These are phyloP conservation scores for Fragilariopsis cylindrus DNA, from an alignment of 108 stramenopile species.

Conservation along the genomic window DNA sequence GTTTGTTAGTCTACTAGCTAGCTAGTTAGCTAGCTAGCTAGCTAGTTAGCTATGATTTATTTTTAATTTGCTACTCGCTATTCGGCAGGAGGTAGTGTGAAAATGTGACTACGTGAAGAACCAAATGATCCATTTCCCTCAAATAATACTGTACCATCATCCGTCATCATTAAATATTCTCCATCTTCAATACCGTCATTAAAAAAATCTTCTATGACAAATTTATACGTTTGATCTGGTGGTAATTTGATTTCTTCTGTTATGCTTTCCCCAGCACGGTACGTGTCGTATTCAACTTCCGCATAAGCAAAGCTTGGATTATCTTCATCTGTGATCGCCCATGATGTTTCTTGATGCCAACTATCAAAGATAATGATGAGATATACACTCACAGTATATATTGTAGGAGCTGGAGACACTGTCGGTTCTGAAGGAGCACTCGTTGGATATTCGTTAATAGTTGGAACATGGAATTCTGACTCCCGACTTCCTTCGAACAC, in stretches of 20 bases:
- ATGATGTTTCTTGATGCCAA: conserved; percentile 21
- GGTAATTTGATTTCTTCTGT: conserved; percentile 7
- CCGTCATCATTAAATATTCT: neutral
- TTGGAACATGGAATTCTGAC: conserved; percentile 9
- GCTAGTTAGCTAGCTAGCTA: too few relatives aligned
- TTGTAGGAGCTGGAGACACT: conserved; percentile 14
- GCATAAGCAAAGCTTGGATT: conserved; percentile 3
- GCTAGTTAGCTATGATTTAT: neutral
- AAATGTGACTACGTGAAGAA: neutral
- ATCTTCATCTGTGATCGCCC: neutral
- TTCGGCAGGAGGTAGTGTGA: neutral
- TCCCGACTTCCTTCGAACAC: neutral
- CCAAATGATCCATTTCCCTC: conserved; percentile 8
- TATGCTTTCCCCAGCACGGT: conserved; percentile 4
- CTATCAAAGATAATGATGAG: conserved; percentile 11
- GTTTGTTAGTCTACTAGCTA: neutral
- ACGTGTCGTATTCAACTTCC: conserved; percentile 9
- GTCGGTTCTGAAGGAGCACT: conserved; percentile 1
- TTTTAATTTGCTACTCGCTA: too few relatives aligned
- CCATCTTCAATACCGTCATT: conserved; percentile 15
- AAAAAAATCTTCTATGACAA: conserved; percentile 15
- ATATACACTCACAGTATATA: conserved; percentile 5
- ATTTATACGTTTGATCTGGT: neutral
- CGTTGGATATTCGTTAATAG: neutral
- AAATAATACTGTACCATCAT: conserved; percentile 4